Conservation (phyloP, 106 monocot species). For the Iris macrosiphon region DNA sequence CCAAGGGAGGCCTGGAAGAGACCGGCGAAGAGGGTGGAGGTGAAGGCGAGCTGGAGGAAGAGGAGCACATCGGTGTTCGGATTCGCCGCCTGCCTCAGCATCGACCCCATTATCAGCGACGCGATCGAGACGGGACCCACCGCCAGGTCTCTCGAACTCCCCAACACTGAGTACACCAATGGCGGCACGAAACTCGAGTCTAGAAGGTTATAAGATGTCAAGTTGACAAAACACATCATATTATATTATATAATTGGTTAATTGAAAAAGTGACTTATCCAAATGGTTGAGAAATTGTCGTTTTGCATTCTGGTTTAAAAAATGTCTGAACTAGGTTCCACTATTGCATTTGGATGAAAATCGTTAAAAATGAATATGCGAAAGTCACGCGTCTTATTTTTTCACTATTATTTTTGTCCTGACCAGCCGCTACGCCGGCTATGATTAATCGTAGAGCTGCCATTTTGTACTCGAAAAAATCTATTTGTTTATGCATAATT, state of each 20-base stretch:
- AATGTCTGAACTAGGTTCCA: no score
- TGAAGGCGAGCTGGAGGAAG: constrained; percentile 79
- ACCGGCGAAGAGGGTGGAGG: constrained; percentile 78
- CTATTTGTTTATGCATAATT: no score
- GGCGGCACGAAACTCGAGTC: constrained; percentile 91
- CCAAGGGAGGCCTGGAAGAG: constrained; percentile 76
- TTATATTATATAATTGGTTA: not conserved
- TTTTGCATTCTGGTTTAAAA: no score
- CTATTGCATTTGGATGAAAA: no score
- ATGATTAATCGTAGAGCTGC: no score
- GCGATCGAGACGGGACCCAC: constrained; percentile 82
- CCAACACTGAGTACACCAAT: constrained; percentile 66
- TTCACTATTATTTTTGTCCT: no score
- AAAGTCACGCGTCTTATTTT: no score
- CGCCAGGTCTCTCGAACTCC: constrained; percentile 78
- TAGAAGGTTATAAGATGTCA: not conserved
- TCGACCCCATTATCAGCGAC: constrained; percentile 78
- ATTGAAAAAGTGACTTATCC: not conserved
- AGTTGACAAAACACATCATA: no score
- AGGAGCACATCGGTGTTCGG: constrained; percentile 39
- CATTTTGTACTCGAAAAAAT: no score
- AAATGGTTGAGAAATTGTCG: not conserved
- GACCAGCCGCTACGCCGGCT: no score
- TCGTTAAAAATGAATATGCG: no score
- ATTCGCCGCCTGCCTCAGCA: constrained; percentile 54